A percentile compares a stretch with the other conserved stretches of the same genome.
Evolutionary conservation across 2,329 filamentous ascomycete species (phyloP).

Genomic region (Fusarium aywerte): DNA sequence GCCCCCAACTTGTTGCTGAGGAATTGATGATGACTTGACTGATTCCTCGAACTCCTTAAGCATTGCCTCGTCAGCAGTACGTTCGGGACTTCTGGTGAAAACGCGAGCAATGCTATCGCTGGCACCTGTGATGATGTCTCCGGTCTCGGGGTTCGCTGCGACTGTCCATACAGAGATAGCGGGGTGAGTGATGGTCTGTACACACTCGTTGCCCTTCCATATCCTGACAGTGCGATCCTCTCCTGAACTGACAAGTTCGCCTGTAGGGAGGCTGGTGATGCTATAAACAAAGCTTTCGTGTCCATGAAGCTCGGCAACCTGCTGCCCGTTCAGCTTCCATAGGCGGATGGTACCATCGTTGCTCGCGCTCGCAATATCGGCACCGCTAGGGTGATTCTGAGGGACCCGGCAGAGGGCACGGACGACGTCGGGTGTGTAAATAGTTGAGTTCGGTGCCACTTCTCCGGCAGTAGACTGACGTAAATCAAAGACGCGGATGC

Average conservation of each 20-base stretch:
- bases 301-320: conserved; percentile 81
- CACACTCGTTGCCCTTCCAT: conserved; percentile 84
- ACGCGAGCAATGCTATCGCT: conserved; percentile 88
- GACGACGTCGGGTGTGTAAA: conserved; percentile 81
- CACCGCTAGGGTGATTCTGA: conserved; percentile 78
- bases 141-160: conserved; percentile 81
- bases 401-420: conserved; percentile 89
- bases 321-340: conserved; percentile 83
- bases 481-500: conserved; percentile 85
- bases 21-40: conserved; percentile 85
- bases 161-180: conserved; percentile 97
- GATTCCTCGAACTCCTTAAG: conserved; percentile 82
- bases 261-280: conserved; percentile 78
- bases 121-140: conserved; percentile 92
- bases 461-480: conserved; percentile 66
- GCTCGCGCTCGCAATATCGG: conserved; percentile 92
- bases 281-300: conserved; percentile 97
- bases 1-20: conserved; percentile 82
- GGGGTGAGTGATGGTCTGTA: conserved; percentile 96
- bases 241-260: conserved; percentile 89
- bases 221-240: conserved; percentile 94
- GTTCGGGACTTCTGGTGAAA: conserved; percentile 78
- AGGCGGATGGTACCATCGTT: conserved; percentile 91
- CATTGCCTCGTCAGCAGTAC: conserved; percentile 74
- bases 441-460: conserved; percentile 63